Evolutionary conservation across 148 eudicot genomes (phyloP).

Genomic region (Chenopodium formosanum): DNA sequence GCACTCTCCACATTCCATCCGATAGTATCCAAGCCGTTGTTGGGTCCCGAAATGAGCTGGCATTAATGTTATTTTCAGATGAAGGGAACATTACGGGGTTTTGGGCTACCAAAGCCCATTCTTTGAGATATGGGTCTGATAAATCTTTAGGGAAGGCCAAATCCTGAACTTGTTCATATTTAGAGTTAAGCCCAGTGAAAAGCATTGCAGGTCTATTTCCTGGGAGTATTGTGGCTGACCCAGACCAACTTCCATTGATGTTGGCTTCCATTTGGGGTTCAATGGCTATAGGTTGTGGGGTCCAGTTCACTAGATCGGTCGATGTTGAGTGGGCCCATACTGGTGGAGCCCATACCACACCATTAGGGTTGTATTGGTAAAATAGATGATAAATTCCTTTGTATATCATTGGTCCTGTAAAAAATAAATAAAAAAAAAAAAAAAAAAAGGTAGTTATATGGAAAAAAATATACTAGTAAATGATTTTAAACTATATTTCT

Average conservation of each 20-base stretch:
- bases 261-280: constrained; percentile 39
- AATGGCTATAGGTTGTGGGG: constrained; percentile 44
- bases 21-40: constrained; percentile 57
- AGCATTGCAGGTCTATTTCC: constrained; percentile 47
- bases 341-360: constrained; percentile 48
- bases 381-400: constrained; percentile 75
- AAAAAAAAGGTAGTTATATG: too few species aligned
- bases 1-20: constrained; percentile 42
- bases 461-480: too few species aligned
- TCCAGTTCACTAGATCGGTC: constrained; percentile 65
- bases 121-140: constrained; percentile 54
- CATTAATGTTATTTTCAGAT: constrained; percentile 32
- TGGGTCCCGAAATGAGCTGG: constrained; percentile 55
- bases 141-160: constrained; percentile 56
- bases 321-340: constrained; percentile 81
- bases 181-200: constrained; percentile 52
- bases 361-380: constrained; percentile 73
- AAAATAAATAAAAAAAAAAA: too few species aligned
- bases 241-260: constrained; percentile 68
- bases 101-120: constrained; percentile 45
- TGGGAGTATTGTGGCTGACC: constrained; percentile 60
- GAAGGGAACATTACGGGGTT: constrained; percentile 55
- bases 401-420: constrained; percentile 62
- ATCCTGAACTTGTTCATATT: constrained; percentile 54
- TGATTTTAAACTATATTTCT: too few species aligned